Conservation (phyloP, 805 yeast species). For the Schwanniomyces pseudopolymorphus region DNA sequence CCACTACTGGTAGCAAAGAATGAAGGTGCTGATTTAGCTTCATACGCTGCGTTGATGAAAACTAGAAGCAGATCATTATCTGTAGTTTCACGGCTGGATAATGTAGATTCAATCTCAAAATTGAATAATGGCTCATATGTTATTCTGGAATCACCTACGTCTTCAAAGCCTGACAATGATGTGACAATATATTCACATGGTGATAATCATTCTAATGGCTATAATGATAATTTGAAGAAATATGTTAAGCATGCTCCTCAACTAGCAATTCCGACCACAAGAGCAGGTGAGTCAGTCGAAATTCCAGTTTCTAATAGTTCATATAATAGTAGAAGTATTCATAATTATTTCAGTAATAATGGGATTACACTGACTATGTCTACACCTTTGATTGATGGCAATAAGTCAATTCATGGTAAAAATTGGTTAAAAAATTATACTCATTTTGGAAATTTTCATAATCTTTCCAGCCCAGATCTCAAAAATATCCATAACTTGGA, state of each 20-base stretch:
- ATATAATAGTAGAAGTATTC: background rate
- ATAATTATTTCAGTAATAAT: constrained; percentile 1
- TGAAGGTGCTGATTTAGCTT: constrained; percentile 12
- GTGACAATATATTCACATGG: background rate
- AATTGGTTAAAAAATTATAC: constrained; percentile 32
- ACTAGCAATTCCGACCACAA: constrained; percentile 80
- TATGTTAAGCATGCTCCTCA: constrained; percentile 35
- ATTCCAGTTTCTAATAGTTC: constrained; percentile 46
- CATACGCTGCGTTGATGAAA: constrained; percentile 9
- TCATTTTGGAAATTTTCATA: constrained; percentile 15
- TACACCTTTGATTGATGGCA: background rate
- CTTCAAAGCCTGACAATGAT: background rate
- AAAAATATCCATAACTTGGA: constrained; percentile 22
- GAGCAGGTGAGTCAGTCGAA: constrained; percentile 77
- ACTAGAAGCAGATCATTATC: background rate
- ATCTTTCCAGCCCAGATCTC: constrained; percentile 16
- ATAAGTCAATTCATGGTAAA: constrained; percentile 1
- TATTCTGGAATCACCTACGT: background rate
- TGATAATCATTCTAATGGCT: background rate
- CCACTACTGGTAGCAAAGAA: background rate
- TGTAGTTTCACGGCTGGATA: background rate
- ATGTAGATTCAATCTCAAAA: background rate
- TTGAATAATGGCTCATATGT: background rate
- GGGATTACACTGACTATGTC: constrained; percentile 1
- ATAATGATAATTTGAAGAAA: constrained; percentile 10